Conservation (phyloP, 768 basidiomycete genomes). For the Hirschioporus abietinus region DNA sequence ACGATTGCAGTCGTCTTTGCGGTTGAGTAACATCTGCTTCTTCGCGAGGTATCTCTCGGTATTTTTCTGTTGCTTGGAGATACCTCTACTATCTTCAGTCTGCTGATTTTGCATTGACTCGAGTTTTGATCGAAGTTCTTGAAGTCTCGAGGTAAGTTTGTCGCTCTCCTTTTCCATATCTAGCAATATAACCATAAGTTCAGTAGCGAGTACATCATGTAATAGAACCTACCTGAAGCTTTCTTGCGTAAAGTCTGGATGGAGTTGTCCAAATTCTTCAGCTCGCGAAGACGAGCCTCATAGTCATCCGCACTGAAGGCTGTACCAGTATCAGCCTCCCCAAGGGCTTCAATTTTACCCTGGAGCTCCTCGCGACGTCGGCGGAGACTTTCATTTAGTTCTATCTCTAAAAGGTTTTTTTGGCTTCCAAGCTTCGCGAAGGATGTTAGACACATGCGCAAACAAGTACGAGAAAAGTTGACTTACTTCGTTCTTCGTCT, state of each 20-base stretch:
- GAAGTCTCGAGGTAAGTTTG: conserved; percentile 52
- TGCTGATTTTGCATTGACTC: conserved; percentile 82
- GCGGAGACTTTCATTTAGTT: conserved; percentile 83
- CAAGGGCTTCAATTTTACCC: conserved; percentile 69
- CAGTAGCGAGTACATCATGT: neutral
- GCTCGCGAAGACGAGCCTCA: conserved; percentile 61
- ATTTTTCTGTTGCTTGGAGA: conserved; percentile 91
- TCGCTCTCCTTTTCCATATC: conserved; percentile 74
- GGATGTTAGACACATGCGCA: neutral
- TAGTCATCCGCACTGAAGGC: conserved; percentile 60
- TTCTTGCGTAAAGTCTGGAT: conserved; percentile 62
- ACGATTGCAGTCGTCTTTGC: conserved; percentile 92
- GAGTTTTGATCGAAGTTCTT: conserved; percentile 57
- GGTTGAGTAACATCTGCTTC: conserved; percentile 72
- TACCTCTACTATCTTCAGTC: conserved; percentile 77
- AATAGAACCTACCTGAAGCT: conserved; percentile 43
- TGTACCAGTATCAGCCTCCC: conserved; percentile 51
- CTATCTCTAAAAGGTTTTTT: conserved; percentile 85
- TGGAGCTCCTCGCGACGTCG: conserved; percentile 77
- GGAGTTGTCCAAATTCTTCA: conserved; percentile 57
- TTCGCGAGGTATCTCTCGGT: conserved; percentile 94
- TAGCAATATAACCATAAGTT: conserved; percentile 20
- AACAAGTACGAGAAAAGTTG: neutral
- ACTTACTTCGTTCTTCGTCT: conserved; percentile 65
- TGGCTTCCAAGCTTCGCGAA: conserved; percentile 55